A percentile compares a stretch with the other conserved stretches of the same genome.
Evolutionary conservation across 2,329 filamentous ascomycete species (phyloP).

Genomic region (Aspergillus sp.): DNA sequence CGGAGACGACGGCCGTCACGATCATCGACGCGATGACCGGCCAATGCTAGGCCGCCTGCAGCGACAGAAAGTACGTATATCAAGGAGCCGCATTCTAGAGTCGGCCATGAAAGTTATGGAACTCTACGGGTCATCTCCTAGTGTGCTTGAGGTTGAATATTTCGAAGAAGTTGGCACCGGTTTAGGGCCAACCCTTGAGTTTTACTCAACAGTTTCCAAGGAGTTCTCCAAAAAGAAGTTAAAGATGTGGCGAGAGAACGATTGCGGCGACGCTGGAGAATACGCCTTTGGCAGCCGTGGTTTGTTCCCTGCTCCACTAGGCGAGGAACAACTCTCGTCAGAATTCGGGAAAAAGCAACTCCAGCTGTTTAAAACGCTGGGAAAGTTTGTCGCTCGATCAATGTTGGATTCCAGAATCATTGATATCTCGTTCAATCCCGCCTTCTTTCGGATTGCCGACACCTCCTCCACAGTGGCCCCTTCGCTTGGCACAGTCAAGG

Average conservation of each 20-base stretch:
- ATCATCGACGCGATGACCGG: conserved; percentile 81
- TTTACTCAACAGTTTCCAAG: conserved; percentile 95
- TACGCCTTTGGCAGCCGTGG: conserved; percentile 83
- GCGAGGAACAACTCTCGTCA: conserved; percentile 68
- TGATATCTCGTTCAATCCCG: conserved; percentile 94
- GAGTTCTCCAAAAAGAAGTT: conserved; percentile 98
- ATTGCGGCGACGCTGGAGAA: conserved; percentile 68
- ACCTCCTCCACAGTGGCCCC: conserved; percentile 67
- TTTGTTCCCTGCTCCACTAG: conserved; percentile 89
- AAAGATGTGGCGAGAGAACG: conserved; percentile 92
- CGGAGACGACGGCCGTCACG: conserved; percentile 74
- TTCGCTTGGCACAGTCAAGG: conserved; percentile 84
- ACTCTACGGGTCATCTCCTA: conserved; percentile 93
- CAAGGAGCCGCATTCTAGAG: conserved; percentile 88
- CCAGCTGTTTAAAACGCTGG: conserved; percentile 86
- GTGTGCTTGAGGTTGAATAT: conserved; percentile 94
- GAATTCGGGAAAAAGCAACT: conserved; percentile 86
- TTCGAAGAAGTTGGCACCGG: conserved; percentile 98
- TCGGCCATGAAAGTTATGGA: conserved; percentile 99
- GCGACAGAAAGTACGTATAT: conserved; percentile 97
- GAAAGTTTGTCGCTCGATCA: conserved; percentile 94
- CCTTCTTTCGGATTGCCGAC: conserved; percentile 93
- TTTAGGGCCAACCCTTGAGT: conserved; percentile 90
- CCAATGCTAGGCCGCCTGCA: conserved; percentile 90
- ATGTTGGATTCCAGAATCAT: conserved; percentile 99